Percentiles rank a stretch among this genome's conserved stretches.
Evolutionary conservation across 2,329 filamentous ascomycete species (phyloP).

Genomic region (Ophiostoma tasmaniense): DNA sequence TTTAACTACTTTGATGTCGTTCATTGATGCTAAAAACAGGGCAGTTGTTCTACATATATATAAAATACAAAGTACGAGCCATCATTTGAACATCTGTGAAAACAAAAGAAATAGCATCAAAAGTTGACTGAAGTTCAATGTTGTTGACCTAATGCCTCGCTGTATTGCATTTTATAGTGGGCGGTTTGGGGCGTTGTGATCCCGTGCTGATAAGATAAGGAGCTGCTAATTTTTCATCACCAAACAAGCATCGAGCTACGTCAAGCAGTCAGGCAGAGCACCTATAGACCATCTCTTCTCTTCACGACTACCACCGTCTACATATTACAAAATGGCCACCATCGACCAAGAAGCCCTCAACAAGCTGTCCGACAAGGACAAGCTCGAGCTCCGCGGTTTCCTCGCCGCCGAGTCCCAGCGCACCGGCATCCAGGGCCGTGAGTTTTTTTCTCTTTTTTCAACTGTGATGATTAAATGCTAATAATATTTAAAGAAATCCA

Average conservation of each 20-base stretch:
- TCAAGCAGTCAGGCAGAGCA: not conserved
- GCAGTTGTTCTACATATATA: not conserved
- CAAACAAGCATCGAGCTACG: conserved; percentile 10
- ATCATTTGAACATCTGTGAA: not conserved
- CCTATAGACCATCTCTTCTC: not conserved
- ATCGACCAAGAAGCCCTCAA: conserved; percentile 6
- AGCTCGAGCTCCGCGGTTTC: conserved; percentile 80
- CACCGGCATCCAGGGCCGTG: conserved; percentile 56
- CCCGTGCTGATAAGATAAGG: conserved; percentile 22
- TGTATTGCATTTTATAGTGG: not conserved
- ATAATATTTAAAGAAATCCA: conserved; percentile 45
- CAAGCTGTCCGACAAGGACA: conserved; percentile 66
- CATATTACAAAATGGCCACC: not conserved
- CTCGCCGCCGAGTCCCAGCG: conserved; percentile 79
- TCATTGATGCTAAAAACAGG: not conserved
- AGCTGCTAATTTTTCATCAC: conserved; percentile 13
- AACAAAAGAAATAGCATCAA: not conserved
- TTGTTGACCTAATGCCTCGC: not conserved
- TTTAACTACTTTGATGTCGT: not conserved
- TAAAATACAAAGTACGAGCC: not conserved
- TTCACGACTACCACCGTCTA: not conserved
- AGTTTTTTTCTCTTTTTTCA: conserved; percentile 22
- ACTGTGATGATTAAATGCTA: not conserved
- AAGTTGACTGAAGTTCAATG: not conserved
- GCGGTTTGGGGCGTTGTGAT: not conserved